Conservation (phyloP, 257 asterid genomes). For the Plantago ovata region DNA sequence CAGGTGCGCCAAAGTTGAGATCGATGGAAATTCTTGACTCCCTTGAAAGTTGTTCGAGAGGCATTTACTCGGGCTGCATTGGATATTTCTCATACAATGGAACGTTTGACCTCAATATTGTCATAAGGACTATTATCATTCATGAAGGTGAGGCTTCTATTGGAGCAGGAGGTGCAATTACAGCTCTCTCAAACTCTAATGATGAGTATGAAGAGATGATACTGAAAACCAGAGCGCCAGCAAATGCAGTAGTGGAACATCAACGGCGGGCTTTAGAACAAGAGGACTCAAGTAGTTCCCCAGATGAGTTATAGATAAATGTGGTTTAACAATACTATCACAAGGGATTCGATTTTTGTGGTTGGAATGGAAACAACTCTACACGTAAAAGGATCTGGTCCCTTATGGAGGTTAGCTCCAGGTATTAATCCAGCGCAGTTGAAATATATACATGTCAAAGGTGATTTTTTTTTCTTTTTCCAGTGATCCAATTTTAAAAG, state of each 20-base stretch:
- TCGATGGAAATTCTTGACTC: slow-evolving; percentile 92
- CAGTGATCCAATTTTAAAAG: too few relatives aligned
- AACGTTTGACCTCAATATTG: slow-evolving; percentile 90
- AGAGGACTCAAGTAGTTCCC: not conserved
- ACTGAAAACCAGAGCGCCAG: slow-evolving; percentile 83
- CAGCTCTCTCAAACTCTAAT: slow-evolving; percentile 70
- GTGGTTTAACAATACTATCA: not conserved
- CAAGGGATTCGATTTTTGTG: not conserved
- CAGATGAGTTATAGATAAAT: slow-evolving; percentile 1
- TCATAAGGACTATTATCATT: slow-evolving; percentile 69
- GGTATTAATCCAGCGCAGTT: too few relatives aligned
- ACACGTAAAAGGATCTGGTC: too few relatives aligned
- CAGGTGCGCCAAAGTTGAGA: slow-evolving; percentile 97
- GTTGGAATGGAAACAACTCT: too few relatives aligned
- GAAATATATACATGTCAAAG: too few relatives aligned
- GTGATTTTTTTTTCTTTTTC: too few relatives aligned
- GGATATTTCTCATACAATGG: slow-evolving; percentile 89
- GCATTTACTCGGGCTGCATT: slow-evolving; percentile 91
- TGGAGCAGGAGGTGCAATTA: slow-evolving; percentile 97
- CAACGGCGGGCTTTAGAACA: slow-evolving; percentile 23
- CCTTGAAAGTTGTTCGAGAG: slow-evolving; percentile 76
- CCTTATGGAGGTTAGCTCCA: too few relatives aligned
- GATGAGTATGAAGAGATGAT: slow-evolving; percentile 95
- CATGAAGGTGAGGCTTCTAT: slow-evolving; percentile 73
- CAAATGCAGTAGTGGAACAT: slow-evolving; percentile 47